These are phyloP conservation scores for Leishmania tropica DNA, from an alignment of 208 protist species.

Conservation along the genomic window DNA sequence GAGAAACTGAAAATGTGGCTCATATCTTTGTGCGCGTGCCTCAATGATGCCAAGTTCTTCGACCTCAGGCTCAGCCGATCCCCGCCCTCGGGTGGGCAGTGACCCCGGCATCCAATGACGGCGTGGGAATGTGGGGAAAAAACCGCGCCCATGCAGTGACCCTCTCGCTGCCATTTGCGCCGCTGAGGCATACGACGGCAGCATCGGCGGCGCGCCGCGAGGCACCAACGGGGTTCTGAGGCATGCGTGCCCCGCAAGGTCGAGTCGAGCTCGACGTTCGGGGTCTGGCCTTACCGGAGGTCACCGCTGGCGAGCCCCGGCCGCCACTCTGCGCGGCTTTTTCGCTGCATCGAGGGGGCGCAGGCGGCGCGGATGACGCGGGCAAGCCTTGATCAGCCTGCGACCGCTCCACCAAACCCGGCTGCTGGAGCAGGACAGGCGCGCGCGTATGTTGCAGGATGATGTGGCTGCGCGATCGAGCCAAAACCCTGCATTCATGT, in stretches of 20 bases:
- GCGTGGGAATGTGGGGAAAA: not conserved
- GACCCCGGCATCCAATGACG: not conserved
- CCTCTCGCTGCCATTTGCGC: not conserved
- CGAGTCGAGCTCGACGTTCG: not conserved
- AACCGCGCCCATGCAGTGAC: not conserved
- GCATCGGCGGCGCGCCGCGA: no score
- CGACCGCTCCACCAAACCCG: not conserved
- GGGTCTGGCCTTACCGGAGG: not conserved
- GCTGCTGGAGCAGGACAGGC: not conserved
- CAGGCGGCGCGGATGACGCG: not conserved
- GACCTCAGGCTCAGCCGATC: not conserved
- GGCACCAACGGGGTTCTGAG: not conserved
- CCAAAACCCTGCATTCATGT: not conserved
- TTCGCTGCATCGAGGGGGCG: not conserved
- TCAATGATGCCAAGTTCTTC: no score
- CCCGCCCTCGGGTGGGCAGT: not conserved
- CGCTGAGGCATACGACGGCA: not conserved
- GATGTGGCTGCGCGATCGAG: not conserved
- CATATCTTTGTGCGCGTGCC: no score
- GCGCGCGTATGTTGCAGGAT: not conserved
- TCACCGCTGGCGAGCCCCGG: not conserved
- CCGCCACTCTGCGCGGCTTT: not conserved
- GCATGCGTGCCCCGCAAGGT: not conserved
- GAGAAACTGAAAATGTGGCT: no score
- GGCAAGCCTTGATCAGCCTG: not conserved